phyloP scores from a whole-genome alignment of 202 grass and related monocot species.

The Zoysia matrella region DNA sequence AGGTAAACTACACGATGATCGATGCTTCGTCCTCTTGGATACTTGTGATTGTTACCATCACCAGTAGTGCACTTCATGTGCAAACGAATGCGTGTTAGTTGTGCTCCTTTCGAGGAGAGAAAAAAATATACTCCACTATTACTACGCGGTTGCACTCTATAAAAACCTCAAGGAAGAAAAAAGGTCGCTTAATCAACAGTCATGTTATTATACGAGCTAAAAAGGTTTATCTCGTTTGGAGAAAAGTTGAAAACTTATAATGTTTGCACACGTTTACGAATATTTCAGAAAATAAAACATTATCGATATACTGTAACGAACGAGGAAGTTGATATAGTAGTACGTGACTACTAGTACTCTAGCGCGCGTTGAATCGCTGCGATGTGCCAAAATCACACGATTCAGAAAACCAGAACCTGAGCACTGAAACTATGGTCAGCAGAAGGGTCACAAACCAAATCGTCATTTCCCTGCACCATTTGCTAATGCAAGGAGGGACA shows the following conservation, averaged over 20 bases:
- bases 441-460: too few relatives aligned
- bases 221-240: neutral
- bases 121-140: neutral
- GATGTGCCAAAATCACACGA: neutral
- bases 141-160: neutral
- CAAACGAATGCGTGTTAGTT: neutral
- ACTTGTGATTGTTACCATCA: neutral
- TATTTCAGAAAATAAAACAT: neutral
- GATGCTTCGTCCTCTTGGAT: neutral
- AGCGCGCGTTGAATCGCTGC: neutral
- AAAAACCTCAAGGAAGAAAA: neutral
- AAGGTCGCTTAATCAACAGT: neutral
- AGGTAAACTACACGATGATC: neutral
- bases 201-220: neutral
- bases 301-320: neutral
- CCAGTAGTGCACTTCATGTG: neutral
- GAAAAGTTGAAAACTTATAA: neutral
- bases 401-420: neutral
- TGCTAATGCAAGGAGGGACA: too few relatives aligned
- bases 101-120: neutral
- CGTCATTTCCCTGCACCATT: too few relatives aligned
- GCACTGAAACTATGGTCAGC: neutral
- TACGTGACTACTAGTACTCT: neutral
- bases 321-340: neutral
- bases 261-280: neutral